Evolutionary conservation across 1,139 yeast species (phyloP).

Genomic region (Taiozyma sp.): DNA sequence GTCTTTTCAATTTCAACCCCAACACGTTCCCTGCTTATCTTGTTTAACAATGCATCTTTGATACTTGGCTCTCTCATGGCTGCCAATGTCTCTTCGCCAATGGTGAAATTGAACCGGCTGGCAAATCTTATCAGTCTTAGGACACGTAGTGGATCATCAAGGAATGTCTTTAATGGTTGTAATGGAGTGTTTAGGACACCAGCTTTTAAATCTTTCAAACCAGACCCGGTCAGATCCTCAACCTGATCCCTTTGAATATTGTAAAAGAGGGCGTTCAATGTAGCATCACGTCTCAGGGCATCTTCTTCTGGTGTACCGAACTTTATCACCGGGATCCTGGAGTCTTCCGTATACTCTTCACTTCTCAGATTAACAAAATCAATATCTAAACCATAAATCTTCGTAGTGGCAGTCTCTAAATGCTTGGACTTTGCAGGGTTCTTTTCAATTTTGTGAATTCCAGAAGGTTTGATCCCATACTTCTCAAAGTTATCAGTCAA

Average conservation of each 20-base stretch:
- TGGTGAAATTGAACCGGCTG: conserved; percentile 61
- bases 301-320: conserved; percentile 92
- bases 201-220: conserved; percentile 59
- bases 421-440: conserved; percentile 96
- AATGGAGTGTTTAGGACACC: conserved; percentile 87
- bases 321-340: conserved; percentile 69
- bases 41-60: conserved; percentile 52
- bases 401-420: conserved; percentile 92
- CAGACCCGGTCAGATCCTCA: conserved; percentile 80
- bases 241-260: conserved; percentile 61
- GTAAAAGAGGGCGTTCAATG: conserved; percentile 85
- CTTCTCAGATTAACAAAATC: conserved; percentile 90
- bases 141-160: conserved; percentile 91
- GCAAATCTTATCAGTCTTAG: conserved; percentile 83
- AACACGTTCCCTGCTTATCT: conserved; percentile 86
- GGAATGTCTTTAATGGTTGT: conserved; percentile 74
- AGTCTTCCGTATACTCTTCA: conserved; percentile 76
- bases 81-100: conserved; percentile 51
- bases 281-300: conserved; percentile 91
- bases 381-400: conserved; percentile 70
- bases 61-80: conserved; percentile 66
- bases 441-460: conserved; percentile 76
- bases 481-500: conserved; percentile 31
- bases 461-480: conserved; percentile 40
- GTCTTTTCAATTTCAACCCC: conserved; percentile 83